These are phyloP conservation scores for Clavariopsis aquatica DNA, from an alignment of 495 filamentous ascomycete species.

Conservation along the genomic window DNA sequence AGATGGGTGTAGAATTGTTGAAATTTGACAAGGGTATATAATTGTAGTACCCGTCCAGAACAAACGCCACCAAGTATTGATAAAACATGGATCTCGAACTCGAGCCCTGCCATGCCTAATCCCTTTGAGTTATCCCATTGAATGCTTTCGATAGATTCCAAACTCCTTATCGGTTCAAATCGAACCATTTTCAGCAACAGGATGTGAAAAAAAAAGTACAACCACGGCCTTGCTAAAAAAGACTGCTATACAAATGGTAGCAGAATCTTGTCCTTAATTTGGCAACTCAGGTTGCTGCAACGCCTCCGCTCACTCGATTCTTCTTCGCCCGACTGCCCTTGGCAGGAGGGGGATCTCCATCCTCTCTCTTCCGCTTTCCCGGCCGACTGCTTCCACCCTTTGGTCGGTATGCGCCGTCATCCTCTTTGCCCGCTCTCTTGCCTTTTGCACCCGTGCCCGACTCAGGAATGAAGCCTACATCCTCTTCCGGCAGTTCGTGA, in stretches of 20 bases:
- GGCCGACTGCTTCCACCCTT: conserved; percentile 49
- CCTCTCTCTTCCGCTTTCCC: conserved; percentile 67
- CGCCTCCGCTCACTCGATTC: conserved; percentile 29
- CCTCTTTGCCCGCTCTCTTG: conserved; percentile 62
- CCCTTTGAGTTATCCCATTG: not conserved
- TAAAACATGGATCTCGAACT: not conserved
- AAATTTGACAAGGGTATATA: conserved; percentile 1
- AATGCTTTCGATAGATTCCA: not conserved
- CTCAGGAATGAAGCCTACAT: conserved; percentile 53
- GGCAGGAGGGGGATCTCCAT: conserved; percentile 42
- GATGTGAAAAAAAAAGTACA: too few species aligned
- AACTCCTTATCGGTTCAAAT: too few species aligned
- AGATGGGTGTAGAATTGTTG: not conserved
- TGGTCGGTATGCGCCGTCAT: conserved; percentile 55
- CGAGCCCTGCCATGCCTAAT: too few species aligned
- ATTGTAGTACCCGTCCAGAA: not conserved
- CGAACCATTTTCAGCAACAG: too few species aligned
- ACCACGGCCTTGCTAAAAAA: not conserved
- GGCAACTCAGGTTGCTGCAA: not conserved
- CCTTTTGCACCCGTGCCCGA: conserved; percentile 46
- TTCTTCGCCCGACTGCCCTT: conserved; percentile 42
- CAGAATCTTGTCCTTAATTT: not conserved
- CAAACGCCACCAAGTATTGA: not conserved
- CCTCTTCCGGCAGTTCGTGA: conserved; percentile 55
- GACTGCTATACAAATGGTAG: not conserved